Evolutionary conservation across 805 yeast species (phyloP).

Genomic region (Pichia sporocuriosa): DNA sequence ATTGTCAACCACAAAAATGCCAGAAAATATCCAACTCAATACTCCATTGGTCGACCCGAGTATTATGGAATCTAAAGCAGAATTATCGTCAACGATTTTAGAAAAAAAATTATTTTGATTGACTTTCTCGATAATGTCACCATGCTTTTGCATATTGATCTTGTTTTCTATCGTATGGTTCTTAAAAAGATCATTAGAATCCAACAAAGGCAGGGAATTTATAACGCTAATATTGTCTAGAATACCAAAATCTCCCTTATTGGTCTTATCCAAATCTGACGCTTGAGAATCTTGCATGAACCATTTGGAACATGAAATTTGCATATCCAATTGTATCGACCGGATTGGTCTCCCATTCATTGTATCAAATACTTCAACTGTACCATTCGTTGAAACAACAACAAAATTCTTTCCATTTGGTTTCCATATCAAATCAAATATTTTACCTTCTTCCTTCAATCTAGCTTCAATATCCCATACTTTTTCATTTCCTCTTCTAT

Average conservation of each 20-base stretch:
- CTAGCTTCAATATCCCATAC: slow-evolving; percentile 29
- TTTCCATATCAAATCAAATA: slow-evolving; percentile 21
- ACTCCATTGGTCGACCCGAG: slow-evolving; percentile 22
- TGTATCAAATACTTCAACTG: slow-evolving; percentile 25
- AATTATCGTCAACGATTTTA: slow-evolving; percentile 21
- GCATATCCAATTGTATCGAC: slow-evolving; percentile 13
- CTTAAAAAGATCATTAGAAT: slow-evolving; percentile 8
- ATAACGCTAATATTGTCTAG: slow-evolving; percentile 19
- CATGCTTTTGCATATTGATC: no score
- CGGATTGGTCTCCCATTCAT: slow-evolving; percentile 24
- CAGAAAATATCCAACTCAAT: slow-evolving; percentile 26
- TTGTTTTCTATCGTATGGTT: no score
- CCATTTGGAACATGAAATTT: slow-evolving; percentile 21
- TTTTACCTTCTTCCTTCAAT: not conserved
- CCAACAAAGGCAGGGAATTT: slow-evolving; percentile 22
- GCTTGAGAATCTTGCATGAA: slow-evolving; percentile 1
- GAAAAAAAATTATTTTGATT: no score
- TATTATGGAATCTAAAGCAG: slow-evolving; percentile 25
- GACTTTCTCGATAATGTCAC: no score
- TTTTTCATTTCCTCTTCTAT: slow-evolving; percentile 27
- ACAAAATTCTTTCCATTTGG: slow-evolving; percentile 30
- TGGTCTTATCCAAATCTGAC: no score
- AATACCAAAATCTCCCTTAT: not conserved
- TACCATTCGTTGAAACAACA: slow-evolving; percentile 19
- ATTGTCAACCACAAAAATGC: slow-evolving; percentile 29